Conservation (phyloP, 2,329 filamentous ascomycete species). For the Calonectria fujianensis region DNA sequence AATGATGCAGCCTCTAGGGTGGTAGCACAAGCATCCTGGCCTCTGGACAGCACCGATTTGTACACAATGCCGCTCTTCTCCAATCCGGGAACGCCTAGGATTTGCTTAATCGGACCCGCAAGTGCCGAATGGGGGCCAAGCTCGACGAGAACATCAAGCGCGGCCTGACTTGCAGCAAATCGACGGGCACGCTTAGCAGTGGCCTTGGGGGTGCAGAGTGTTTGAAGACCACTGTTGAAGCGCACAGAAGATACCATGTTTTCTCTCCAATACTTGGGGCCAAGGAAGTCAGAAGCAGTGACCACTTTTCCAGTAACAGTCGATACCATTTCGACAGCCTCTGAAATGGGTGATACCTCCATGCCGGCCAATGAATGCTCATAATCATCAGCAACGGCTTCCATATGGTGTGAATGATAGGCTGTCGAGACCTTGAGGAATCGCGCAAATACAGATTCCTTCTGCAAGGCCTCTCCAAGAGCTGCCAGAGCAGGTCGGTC, state of each 20-base stretch:
- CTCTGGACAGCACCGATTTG: slow-evolving; percentile 16
- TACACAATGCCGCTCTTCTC: slow-evolving; percentile 32
- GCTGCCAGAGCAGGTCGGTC: slow-evolving; percentile 64
- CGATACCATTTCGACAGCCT: slow-evolving; percentile 56
- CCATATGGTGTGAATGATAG: slow-evolving; percentile 72
- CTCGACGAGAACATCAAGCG: slow-evolving; percentile 45
- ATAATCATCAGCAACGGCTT: slow-evolving; percentile 66
- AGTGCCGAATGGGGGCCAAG: slow-evolving; percentile 54
- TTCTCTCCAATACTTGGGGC: slow-evolving; percentile 63
- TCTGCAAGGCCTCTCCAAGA: slow-evolving; percentile 58
- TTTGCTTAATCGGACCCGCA: slow-evolving; percentile 47
- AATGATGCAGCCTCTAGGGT: slow-evolving; percentile 1
- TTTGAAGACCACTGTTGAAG: slow-evolving; percentile 59
- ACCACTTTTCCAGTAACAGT: slow-evolving; percentile 61
- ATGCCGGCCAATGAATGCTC: slow-evolving; percentile 52
- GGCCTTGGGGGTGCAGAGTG: slow-evolving; percentile 38
- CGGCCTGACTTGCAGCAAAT: background rate
- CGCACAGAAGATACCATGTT: slow-evolving; percentile 60
- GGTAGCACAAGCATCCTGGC: slow-evolving; percentile 26
- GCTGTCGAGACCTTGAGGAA: slow-evolving; percentile 67
- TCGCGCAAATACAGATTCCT: slow-evolving; percentile 65
- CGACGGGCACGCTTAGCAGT: background rate
- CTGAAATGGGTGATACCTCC: background rate
- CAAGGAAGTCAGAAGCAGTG: slow-evolving; percentile 59
- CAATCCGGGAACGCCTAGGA: background rate